Evolutionary conservation across 2,329 filamentous ascomycete species (phyloP), one percentile per base, ranked within the genome.

Genomic region (Cordyceps fumosorosea): DNA sequence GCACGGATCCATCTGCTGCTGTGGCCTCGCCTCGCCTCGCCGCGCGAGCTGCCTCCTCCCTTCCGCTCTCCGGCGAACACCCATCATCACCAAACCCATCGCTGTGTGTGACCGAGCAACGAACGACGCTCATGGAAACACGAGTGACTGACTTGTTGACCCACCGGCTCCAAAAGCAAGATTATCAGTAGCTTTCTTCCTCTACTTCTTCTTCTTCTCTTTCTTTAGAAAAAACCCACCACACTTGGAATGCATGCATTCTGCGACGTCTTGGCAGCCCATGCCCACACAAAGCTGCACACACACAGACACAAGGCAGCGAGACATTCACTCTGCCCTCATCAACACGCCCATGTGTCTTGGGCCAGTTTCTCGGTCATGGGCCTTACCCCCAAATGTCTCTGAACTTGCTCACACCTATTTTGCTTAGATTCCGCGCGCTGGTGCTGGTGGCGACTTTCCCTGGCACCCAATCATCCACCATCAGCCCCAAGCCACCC

Each of bases 401-500:
- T 42, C 40, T 42, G 40, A 6, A 40, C 37, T 51, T 26, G 14
- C 50, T 14, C 50, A 32, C 24, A 40, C 40, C 32, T 42, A 4
- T 42, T 24, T 40, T 20, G 52, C 24, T 20, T 32, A 18, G 32
- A 42, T 32, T 32, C 22, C 22, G 34, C 44, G 14, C 5, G 37
- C 37, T 40, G 10, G 37, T 40, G 37, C 14, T 42, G 40, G 40
- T n/a, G 40, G 40, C 14, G 40, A 42, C 40, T 42, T 16, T 11
- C 2, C 40, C 40, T 42, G 5, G 26, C 3, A 34, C 16, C 55
- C 55, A 58, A 58, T 58, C 56, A 58, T 20, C 32, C 32, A 14
- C 14, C 45, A 51, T 51, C 56, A 58, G 55, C 55, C 55, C 56
- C 56, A 58, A 58, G 56, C 56, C 56, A 58, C 56, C 45, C 37